Conservation (phyloP, 1,284 basidiomycete genomes). For the Papiliotrema laurentii region DNA sequence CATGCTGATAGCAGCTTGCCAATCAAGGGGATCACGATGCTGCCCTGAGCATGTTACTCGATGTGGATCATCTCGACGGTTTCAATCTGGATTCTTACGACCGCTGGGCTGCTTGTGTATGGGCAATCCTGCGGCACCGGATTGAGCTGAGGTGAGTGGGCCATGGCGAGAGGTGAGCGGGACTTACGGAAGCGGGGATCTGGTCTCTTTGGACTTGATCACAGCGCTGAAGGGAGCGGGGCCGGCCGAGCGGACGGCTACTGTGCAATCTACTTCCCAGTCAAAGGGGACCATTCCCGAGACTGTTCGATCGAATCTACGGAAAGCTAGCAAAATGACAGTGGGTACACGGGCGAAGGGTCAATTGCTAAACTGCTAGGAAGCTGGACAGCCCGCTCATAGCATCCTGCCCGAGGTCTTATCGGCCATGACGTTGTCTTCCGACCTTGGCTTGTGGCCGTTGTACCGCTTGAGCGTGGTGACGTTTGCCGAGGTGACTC, state of each 20-base stretch:
- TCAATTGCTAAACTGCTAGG: not conserved
- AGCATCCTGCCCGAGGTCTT: conserved; percentile 32
- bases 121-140: not conserved
- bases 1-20: conserved; percentile 17
- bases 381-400: conserved; percentile 22
- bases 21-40: conserved; percentile 22
- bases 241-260: conserved; percentile 2
- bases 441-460: conserved; percentile 31
- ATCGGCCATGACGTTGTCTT: conserved; percentile 26
- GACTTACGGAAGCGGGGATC: not conserved
- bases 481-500: conserved; percentile 29
- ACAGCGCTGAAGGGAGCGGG: not conserved
- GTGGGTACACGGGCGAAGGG: conserved; percentile 7
- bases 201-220: not conserved
- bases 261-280: no score
- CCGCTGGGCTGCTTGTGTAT: not conserved
- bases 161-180: no score
- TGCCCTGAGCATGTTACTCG: conserved; percentile 30
- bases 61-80: conserved; percentile 3
- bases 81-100: not conserved
- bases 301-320: conserved; percentile 4
- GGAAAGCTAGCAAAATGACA: conserved; percentile 20
- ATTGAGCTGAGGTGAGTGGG: not conserved
- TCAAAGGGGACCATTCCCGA: no score
- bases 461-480: conserved; percentile 32